Base-by-base conservation (phyloP, 352 stramenopile species). In the Globisporangium splendens region DNA sequence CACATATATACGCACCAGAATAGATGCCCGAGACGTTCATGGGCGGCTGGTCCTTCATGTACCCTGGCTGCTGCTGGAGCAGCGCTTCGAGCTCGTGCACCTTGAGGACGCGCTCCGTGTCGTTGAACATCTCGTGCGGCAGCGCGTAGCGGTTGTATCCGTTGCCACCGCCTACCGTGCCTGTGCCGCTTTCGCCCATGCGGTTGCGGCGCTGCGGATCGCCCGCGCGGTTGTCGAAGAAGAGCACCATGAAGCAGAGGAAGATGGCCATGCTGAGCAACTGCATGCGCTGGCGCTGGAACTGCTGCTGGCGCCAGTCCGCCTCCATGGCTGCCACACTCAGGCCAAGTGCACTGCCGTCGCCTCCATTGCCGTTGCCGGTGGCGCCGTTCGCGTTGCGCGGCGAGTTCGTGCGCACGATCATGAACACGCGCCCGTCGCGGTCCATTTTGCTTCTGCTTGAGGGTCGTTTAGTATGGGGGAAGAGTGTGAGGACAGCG, bases 201-300 rank as follows among this genome's bases (percentile, higher is more conserved):
- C 63, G 60, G n/a, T 47, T 59, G 49, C 53, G 55, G 17, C 47
- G 46, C 60, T 66, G 60, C 35, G 59, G 57, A 47, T 68, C 68
- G 20, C 72, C 70, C 11, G 79, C 74, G 67, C 78, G 79, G 64
- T 89, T 89, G 58, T 93, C 84, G 54, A 93, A 90, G 65, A 93
- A 91, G 24, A 93, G 68, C 50, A 93, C 79, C 69, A 93, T 84
- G 62, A 93, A 93, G 68, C 84, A 93, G 22, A 93, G 69, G 49
- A 93, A 93, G 50, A 93, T 93, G 39, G 84, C 83, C 78, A 91
- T 93, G 54, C 81, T 91, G 8, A 93, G 76, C 39, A 93, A 74
- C 73, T 93, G 84, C 79, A 93, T 90, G 54, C 84, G 84, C 71
- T 91, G 80, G n/a, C 84, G 75, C 66, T 93, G 84, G 69, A 93